Conservation (phyloP, 2,329 filamentous ascomycete genomes). For the Pseudogymnoascus sp. region DNA sequence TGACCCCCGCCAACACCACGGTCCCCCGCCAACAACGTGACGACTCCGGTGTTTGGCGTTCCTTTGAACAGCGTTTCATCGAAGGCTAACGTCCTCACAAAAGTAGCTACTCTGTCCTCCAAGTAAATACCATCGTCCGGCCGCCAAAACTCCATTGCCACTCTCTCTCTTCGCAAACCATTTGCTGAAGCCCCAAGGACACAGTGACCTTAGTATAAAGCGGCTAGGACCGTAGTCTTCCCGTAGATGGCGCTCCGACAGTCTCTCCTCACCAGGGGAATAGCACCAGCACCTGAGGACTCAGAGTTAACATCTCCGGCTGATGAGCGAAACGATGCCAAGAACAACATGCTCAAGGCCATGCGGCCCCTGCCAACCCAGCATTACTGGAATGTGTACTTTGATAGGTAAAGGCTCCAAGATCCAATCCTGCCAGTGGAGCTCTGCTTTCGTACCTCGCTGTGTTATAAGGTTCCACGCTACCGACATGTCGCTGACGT, state of each 20-base stretch:
- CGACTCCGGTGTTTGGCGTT: conserved; percentile 7
- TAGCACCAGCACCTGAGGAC: conserved; percentile 55
- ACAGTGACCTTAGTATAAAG: conserved; percentile 8
- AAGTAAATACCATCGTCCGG: background rate
- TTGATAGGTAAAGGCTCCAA: conserved; percentile 45
- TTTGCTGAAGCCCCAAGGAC: background rate
- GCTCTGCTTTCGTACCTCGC: background rate
- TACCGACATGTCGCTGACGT: background rate
- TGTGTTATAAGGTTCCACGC: background rate
- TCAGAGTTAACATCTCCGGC: conserved; percentile 61
- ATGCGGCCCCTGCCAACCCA: conserved; percentile 68
- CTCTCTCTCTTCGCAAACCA: background rate
- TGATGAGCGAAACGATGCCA: conserved; percentile 67
- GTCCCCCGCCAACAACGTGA: conserved; percentile 3
- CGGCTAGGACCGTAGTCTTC: conserved; percentile 8
- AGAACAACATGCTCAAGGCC: conserved; percentile 73
- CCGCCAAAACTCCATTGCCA: background rate
- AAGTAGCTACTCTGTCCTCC: conserved; percentile 2
- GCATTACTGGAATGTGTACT: conserved; percentile 71
- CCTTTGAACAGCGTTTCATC: conserved; percentile 7
- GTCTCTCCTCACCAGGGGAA: conserved; percentile 53
- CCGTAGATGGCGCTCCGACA: conserved; percentile 47
- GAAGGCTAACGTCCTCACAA: background rate
- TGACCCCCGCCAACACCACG: background rate
- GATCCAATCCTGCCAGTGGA: background rate